phyloP scores from a whole-genome alignment of 2,329 filamentous ascomycete genomes.

The Calonectria ilicicola region DNA sequence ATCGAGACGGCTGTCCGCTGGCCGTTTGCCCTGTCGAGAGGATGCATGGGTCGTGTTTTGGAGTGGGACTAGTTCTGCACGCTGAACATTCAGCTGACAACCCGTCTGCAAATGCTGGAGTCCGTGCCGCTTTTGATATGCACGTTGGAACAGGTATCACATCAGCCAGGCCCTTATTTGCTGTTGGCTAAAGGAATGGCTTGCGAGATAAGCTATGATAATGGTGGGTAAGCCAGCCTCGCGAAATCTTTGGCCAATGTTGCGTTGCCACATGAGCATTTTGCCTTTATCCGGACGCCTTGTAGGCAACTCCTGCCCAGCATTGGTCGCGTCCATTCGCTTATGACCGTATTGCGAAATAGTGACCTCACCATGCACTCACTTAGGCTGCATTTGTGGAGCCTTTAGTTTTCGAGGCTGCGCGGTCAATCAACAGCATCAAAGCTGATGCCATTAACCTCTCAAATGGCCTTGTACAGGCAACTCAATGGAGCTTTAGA shows the following conservation, averaged over 20 bases:
- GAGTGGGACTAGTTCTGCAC: background rate
- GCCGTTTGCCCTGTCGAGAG: background rate
- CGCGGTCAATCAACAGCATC: background rate
- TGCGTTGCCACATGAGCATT: background rate
- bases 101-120: background rate
- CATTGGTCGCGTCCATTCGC: background rate
- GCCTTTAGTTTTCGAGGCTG: background rate
- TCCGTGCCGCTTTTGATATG: background rate
- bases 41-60: background rate
- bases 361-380: background rate
- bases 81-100: background rate
- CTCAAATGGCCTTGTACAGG: background rate
- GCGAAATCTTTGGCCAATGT: background rate
- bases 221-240: background rate
- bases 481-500: background rate
- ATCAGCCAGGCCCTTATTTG: background rate
- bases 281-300: conserved; percentile 5
- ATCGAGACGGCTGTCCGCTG: background rate
- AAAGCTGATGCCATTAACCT: background rate
- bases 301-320: background rate
- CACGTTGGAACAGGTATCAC: background rate
- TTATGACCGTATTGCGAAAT: background rate
- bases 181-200: background rate
- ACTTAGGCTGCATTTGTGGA: background rate
- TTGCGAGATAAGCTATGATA: background rate